phyloP scores from a whole-genome alignment of 495 filamentous ascomycete species.

The Neurospora sp. region DNA sequence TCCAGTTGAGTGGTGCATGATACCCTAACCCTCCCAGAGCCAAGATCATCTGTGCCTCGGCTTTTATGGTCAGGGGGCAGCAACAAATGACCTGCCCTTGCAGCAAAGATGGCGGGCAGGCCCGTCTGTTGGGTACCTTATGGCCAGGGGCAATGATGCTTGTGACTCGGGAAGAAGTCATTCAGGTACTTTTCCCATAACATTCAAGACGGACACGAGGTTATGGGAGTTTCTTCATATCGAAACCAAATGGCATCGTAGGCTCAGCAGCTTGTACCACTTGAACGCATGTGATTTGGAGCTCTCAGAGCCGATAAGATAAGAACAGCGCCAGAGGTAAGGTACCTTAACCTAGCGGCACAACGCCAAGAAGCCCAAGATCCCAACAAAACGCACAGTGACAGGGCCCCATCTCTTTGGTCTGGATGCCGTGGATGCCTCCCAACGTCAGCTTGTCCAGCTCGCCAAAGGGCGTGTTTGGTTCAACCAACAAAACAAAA shows the following conservation, averaged over 20 bases:
- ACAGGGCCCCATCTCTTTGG: neutral
- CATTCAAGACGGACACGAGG: neutral
- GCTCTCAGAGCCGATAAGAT: neutral
- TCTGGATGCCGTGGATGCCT: neutral
- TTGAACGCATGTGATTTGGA: neutral
- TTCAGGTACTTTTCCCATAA: neutral
- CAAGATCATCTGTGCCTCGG: too few relatives aligned
- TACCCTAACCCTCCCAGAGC: too few relatives aligned
- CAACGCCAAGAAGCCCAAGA: constrained; percentile 1
- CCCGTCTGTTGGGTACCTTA: neutral
- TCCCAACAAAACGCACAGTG: constrained; percentile 8
- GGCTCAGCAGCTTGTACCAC: neutral
- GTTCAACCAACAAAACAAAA: too few relatives aligned
- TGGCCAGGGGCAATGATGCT: neutral
- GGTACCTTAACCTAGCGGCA: neutral
- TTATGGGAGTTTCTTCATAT: neutral
- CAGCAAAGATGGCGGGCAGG: neutral
- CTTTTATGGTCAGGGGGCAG: too few relatives aligned
- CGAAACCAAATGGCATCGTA: neutral
- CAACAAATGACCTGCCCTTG: too few relatives aligned
- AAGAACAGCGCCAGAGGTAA: neutral
- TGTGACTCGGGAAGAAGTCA: neutral
- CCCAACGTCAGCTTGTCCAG: too few relatives aligned
- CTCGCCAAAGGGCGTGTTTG: too few relatives aligned
- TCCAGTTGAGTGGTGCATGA: too few relatives aligned